A percentile compares a stretch with the other conserved stretches of the same genome.
These are phyloP conservation scores for Sutorius eximius DNA, from an alignment of 1,284 basidiomycete species.

Conservation along the genomic window DNA sequence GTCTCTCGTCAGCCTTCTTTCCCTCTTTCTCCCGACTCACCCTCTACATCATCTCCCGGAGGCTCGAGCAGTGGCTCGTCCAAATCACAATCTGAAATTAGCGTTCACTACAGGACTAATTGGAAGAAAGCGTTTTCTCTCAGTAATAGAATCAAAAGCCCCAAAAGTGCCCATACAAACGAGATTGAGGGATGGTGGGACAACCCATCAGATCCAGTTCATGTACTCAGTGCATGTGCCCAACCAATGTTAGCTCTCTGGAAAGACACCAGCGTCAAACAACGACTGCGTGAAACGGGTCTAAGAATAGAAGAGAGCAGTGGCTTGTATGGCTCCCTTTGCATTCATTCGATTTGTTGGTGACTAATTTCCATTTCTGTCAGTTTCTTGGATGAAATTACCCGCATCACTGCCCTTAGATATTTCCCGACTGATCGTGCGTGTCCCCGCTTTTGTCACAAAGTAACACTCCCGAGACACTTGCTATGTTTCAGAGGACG, in stretches of 20 bases:
- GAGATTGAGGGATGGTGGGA: conserved; percentile 82
- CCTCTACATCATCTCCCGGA: conserved; percentile 34
- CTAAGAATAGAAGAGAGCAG: conserved; percentile 76
- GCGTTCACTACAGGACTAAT: conserved; percentile 61
- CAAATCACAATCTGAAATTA: conserved; percentile 50
- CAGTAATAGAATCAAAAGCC: conserved; percentile 58
- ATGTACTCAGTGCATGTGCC: conserved; percentile 61
- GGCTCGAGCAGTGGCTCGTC: conserved; percentile 35
- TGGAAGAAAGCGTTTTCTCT: conserved; percentile 74
- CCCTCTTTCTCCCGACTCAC: conserved; percentile 38
- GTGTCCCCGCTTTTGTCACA: conserved; percentile 24
- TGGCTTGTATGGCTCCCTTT: conserved; percentile 60
- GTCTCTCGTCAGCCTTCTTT: conserved; percentile 35
- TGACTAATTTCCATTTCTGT: conserved; percentile 13
- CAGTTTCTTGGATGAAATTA: conserved; percentile 78
- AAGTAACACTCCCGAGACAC: not conserved
- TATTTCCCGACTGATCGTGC: conserved; percentile 78
- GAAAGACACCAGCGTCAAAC: conserved; percentile 62
- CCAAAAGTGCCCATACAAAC: conserved; percentile 63
- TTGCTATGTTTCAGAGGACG: conserved; percentile 53
- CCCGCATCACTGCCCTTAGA: conserved; percentile 72
- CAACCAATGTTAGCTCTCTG: conserved; percentile 69
- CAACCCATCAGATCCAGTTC: conserved; percentile 76
- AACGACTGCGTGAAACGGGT: conserved; percentile 59
- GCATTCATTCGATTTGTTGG: conserved; percentile 8